Base-by-base conservation (phyloP, 768 basidiomycete species). In the Gautieria morchelliformis region DNA sequence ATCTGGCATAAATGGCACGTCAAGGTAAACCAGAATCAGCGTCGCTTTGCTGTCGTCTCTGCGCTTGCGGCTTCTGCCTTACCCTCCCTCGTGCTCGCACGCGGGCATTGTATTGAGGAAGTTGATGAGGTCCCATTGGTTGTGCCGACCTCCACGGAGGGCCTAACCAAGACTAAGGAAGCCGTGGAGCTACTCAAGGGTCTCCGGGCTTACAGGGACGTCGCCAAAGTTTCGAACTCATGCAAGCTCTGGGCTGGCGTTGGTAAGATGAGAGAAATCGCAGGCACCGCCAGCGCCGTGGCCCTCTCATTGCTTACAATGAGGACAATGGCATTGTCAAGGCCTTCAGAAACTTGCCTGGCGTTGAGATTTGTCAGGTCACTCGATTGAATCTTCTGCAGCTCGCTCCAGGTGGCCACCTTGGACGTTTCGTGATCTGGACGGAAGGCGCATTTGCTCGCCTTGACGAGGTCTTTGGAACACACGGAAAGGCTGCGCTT, bases 1-100 rank as follows among this genome's bases (percentile, higher is more conserved):
- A 90, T 84, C 70, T 98, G 94, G 95, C 88, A 95, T 76, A 94
- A 85, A 73, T 99, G 96, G 96, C 96, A 99, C 77, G 89, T 98
- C 79, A 99, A 97, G 79, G 90, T 97, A 60, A 94, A 94, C 85
- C 90, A 93, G 80, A 95, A 94, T 82, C 94, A 98, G 76, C 90
- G 90, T 72, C 89, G 96, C 63, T 99, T 93, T 73, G 96, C 96
- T 56, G 84, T 90, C 61, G 95, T 98, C 64, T 97, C 96, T 61
- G 96, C 96, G 50, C 84, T 99, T 58, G 96, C 96, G 52, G 96
- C 96, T 3, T 95, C 96, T 52, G 96, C 95, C 46, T 84, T 99
- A 60, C 95, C 93, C 64, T 94, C 95, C 42, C 89, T 99, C 69
- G 94, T 99, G 68, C 91, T 98, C 66, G 96, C 96, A 53, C 94